A percentile compares a stretch with the other conserved stretches of the same genome.
Conservation (phyloP, 345 rosid genomes). For the Conringia planisiliqua region DNA sequence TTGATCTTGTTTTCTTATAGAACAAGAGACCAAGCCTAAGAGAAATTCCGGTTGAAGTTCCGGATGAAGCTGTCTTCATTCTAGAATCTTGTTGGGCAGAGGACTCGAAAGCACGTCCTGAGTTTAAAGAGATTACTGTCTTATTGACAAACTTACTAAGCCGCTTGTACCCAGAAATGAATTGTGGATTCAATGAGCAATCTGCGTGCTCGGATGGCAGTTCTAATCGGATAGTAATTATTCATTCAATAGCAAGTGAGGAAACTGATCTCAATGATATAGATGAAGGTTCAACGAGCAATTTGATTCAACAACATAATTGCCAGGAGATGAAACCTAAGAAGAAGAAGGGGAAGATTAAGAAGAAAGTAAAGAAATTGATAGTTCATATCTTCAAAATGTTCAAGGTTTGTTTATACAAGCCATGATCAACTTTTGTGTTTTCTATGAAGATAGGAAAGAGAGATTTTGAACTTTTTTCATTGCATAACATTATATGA, state of each 20-base stretch:
- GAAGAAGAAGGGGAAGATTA: not conserved
- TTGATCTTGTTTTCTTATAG: slow-evolving; percentile 31
- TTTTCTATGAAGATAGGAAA: not conserved
- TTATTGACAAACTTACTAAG: slow-evolving; percentile 26
- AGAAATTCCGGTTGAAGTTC: slow-evolving; percentile 35
- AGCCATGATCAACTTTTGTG: not conserved
- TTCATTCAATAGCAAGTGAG: not conserved
- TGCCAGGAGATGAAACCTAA: not conserved
- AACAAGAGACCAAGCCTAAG: slow-evolving; percentile 52
- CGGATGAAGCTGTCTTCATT: slow-evolving; percentile 35
- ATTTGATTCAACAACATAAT: not conserved
- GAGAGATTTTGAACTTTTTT: not conserved
- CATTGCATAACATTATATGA: not conserved
- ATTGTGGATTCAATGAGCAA: not conserved
- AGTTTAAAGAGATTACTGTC: slow-evolving; percentile 44
- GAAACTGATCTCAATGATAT: not conserved
- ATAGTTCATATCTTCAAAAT: not conserved
- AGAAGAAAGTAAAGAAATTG: not conserved
- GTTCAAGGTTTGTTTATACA: not conserved
- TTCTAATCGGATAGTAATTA: not conserved
- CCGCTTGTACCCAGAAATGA: not conserved
- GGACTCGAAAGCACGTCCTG: slow-evolving; percentile 52
- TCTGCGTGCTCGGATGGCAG: not conserved
- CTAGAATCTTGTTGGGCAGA: slow-evolving; percentile 56
- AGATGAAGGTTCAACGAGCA: not conserved